A percentile compares a stretch with the other conserved stretches of the same genome.
Evolutionary conservation across 164 flowering plant species (phyloP).

Genomic region (Dillenia suffruticosa): DNA sequence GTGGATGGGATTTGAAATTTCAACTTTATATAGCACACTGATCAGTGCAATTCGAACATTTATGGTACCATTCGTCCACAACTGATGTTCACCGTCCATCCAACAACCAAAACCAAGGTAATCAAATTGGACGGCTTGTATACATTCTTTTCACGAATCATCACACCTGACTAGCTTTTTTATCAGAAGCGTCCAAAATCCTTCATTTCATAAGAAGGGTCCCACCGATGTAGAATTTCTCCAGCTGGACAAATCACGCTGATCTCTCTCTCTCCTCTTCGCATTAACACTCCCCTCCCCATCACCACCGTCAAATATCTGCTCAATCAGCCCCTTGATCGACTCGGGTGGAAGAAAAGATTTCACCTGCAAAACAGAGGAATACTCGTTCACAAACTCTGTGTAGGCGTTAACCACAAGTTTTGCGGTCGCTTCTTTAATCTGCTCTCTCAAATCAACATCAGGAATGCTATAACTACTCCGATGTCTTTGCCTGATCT

Average conservation of each 20-base stretch:
- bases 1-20: no score
- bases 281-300: conserved; percentile 2
- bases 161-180: background rate
- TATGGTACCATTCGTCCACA: no score
- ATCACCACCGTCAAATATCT: conserved; percentile 26
- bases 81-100: no score
- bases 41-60: no score
- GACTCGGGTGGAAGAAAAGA: conserved; percentile 28
- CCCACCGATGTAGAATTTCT: conserved; percentile 7
- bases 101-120: no score
- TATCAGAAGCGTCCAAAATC: conserved; percentile 7
- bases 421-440: conserved; percentile 41
- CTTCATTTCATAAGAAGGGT: conserved; percentile 15
- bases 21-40: no score
- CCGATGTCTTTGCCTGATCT: conserved; percentile 35
- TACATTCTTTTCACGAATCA: no score
- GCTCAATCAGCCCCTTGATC: conserved; percentile 24
- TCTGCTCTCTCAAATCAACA: conserved; percentile 50
- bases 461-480: conserved; percentile 44
- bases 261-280: conserved; percentile 11
- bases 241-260: conserved; percentile 9
- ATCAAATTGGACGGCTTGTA: no score
- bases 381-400: conserved; percentile 28
- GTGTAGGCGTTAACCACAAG: conserved; percentile 44
- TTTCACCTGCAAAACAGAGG: conserved; percentile 16